Evolutionary conservation across 345 rosid species (phyloP), one percentile per base, ranked within the genome.

Genomic region (Corymbia maculata): DNA sequence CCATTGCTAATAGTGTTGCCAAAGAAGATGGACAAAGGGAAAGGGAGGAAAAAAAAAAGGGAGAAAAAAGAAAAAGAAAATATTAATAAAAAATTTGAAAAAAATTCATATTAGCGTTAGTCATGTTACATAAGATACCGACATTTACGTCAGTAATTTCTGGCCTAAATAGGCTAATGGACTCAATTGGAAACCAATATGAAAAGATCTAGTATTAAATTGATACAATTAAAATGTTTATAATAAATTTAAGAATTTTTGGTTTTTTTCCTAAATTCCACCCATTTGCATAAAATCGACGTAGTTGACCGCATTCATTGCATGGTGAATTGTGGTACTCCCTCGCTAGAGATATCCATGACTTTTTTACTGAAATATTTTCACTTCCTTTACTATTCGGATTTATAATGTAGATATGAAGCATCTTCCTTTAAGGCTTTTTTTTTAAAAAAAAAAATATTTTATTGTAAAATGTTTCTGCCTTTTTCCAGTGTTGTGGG

Each of bases 1-100:
- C 96, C 3, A 95, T 95, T 55, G 98, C 94, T 2, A 93, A 94
- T 86, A 96, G 97, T 21, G 1, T 93, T 94, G n/a, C 95, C 94
- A 0, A 93, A 91, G 93, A 94, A 94, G 88, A 16, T 55, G 28
- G 93, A 93, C 26, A 91, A 92, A 51, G 95, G 92, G 14, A 93
- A 93, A 86, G 96, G 92, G 3, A 94, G 92, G 0, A 61, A 61
- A 12, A 28, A 61, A 15, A 14, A 26, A 11, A 21, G 12, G 1
- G 26, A 61, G 5, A 61, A 36, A 36, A 36, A 4, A 36, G 4
- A 36, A 36, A n/a, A n/a, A n/a, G n/a, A n/a, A n/a, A n/a, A n/a
- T n/a, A 59, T 59, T 59, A 59, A 61, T 28, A 1, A 61, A 61
- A 61, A 26, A 0, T 61, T 61, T 28, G 2, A 51, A 51, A 57